Evolutionary conservation across 768 basidiomycete species (phyloP), one percentile per base, ranked within the genome.

Genomic region (Holtermanniella nyarrowii): DNA sequence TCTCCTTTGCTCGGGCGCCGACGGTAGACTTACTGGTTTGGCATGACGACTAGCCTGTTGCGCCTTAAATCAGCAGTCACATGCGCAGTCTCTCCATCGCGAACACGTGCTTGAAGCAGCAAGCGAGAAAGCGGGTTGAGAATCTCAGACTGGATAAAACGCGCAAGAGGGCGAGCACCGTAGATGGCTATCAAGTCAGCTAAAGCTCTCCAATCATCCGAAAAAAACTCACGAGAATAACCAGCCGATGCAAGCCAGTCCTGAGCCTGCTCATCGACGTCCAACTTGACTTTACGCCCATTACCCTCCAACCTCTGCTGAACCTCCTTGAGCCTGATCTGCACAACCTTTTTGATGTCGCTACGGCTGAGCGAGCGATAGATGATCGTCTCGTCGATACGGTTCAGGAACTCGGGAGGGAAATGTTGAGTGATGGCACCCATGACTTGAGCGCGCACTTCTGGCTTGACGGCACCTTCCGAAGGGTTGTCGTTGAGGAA

Each of bases 121-220:
- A 85, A 78, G 50, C 84, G 75, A 14, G 88, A 87, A 31, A 97
- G 74, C 12, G 91, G 93, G 68, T 95, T 91, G 62, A 97, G 77
- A 27, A 99, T 77, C 63, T 96, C 88, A 61, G 79, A 83, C 73
- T 95, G 91, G 59, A 99, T 91, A 3, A 86, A 80, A 26, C 90
- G 80, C 66, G 88, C 87, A 57, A 96, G 78, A 1, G 93, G 95
- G 40, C 93, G 82, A 50, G 91, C 93, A 58, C 93, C 90, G 65
- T 93, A 95, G 18, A 77, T 74, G 1, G 88, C 50, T 51, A 47
- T 40, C 13, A 37, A 40, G 56, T 49, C 26, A 55, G 50, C 27
- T 42, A 40, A 40, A 37, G 24, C 47, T 26, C 4, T 23, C 41
- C n/a, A 21, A 25, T 22, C 11, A 5, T 31, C 18, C 31, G 40